Conservation (phyloP, 345 rosid genomes). For the Tarenaya hassleriana region DNA sequence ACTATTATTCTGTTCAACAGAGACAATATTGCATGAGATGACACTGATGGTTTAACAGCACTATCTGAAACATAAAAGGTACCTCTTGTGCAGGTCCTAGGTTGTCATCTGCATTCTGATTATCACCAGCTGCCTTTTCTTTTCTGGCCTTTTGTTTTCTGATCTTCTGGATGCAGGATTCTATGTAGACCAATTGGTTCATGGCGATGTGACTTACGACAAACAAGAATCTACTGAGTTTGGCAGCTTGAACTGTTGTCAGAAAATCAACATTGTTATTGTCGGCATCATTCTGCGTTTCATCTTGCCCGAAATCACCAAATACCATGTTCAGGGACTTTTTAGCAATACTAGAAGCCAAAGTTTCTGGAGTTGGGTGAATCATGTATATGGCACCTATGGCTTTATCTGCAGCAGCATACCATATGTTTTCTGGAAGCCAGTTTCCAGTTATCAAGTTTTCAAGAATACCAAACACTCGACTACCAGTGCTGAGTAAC, state of each 20-base stretch:
- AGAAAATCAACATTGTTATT: constrained; percentile 25
- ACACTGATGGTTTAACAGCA: constrained; percentile 7
- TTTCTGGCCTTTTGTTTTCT: constrained; percentile 67
- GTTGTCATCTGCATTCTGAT: constrained; percentile 29
- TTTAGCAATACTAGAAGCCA: constrained; percentile 63
- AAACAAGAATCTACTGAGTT: constrained; percentile 79
- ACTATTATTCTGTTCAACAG: constrained; percentile 49
- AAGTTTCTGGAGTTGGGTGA: constrained; percentile 86
- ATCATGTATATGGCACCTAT: constrained; percentile 63
- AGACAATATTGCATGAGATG: constrained; percentile 13
- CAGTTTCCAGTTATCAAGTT: constrained; percentile 73
- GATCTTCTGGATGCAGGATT: constrained; percentile 77
- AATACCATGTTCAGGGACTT: constrained; percentile 60
- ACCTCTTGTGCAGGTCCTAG: constrained; percentile 26
- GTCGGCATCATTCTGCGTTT: constrained; percentile 37
- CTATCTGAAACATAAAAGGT: background rate
- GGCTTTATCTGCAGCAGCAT: constrained; percentile 92
- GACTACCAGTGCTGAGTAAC: constrained; percentile 61
- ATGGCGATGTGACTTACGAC: constrained; percentile 83
- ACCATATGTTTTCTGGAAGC: constrained; percentile 87
- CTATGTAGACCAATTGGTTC: constrained; percentile 92
- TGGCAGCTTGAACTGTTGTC: constrained; percentile 59
- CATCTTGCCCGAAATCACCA: constrained; percentile 39
- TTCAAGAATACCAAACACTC: constrained; percentile 64
- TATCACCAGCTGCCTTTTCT: constrained; percentile 40